phyloP scores from a whole-genome alignment of 768 basidiomycete genomes.

The Lyophyllum semitale region DNA sequence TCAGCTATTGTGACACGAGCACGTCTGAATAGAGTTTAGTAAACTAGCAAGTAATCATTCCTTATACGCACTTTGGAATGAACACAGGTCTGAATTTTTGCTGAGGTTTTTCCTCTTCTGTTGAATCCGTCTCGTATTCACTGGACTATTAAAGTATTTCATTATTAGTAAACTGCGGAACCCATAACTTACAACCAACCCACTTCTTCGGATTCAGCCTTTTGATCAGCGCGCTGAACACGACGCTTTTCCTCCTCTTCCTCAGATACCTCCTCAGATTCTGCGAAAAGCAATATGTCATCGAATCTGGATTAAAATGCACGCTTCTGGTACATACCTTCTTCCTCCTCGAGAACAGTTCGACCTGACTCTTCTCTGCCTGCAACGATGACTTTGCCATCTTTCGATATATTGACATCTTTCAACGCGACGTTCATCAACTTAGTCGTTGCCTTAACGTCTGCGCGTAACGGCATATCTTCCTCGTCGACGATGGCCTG shows the following conservation, averaged over 20 bases:
- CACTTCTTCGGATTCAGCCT: conserved; percentile 48
- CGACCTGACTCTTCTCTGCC: conserved; percentile 79
- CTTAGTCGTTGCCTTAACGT: conserved; percentile 37
- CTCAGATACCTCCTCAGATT: conserved; percentile 54
- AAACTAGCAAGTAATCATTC: not conserved
- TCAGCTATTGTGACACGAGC: conserved; percentile 74
- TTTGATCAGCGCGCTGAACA: conserved; percentile 8
- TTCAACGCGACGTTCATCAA: conserved; percentile 74
- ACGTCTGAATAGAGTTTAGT: conserved; percentile 47
- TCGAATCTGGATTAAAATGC: conserved; percentile 11
- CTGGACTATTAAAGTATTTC: conserved; percentile 64
- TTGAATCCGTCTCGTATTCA: conserved; percentile 81
- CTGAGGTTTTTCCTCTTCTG: conserved; percentile 77
- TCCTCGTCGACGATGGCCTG: conserved; percentile 51
- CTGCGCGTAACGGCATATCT: conserved; percentile 40
- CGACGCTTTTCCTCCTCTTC: conserved; percentile 28
- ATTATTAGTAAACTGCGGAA: conserved; percentile 15
- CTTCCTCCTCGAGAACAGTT: conserved; percentile 67
- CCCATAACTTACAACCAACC: conserved; percentile 15
- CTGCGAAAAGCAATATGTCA: conserved; percentile 22
- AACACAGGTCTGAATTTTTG: conserved; percentile 90
- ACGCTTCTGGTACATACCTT: conserved; percentile 24
- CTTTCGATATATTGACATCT: conserved; percentile 79
- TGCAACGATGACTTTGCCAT: conserved; percentile 79
- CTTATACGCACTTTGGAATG: conserved; percentile 78